A percentile compares a stretch with the other conserved stretches of the same genome.
phyloP scores from a whole-genome alignment of 768 basidiomycete species.

The Lactarius hatsudake region DNA sequence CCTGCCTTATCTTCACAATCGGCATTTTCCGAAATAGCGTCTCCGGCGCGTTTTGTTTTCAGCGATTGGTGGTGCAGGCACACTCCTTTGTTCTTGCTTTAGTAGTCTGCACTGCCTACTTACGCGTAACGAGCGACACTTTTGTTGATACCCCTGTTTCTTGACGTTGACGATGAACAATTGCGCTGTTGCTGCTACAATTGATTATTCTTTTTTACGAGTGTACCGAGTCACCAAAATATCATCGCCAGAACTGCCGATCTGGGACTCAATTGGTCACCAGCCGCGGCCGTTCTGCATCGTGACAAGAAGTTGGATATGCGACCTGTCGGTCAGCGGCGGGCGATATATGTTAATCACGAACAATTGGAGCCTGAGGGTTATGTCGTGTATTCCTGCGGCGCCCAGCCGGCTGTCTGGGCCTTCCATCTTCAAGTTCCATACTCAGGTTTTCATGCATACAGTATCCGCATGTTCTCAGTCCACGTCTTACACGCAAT shows the following conservation, averaged over 20 bases:
- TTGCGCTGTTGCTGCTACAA: conserved; percentile 1
- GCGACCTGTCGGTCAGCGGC: not conserved
- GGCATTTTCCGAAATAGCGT: not conserved
- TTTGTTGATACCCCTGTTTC: conserved; percentile 13
- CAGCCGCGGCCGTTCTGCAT: not conserved
- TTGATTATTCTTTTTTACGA: conserved; percentile 6
- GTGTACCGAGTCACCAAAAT: not conserved
- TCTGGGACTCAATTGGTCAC: too few relatives aligned
- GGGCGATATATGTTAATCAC: not conserved
- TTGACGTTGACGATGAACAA: not conserved
- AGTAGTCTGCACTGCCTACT: not conserved
- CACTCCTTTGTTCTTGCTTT: conserved; percentile 7
- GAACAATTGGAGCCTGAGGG: not conserved
- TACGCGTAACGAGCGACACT: not conserved
- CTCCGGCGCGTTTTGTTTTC: conserved; percentile 9
- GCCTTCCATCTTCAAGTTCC: not conserved
- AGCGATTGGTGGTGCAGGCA: not conserved
- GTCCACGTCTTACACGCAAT: not conserved
- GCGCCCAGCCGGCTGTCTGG: not conserved
- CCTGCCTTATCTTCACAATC: not conserved
- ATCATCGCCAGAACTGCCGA: too few relatives aligned
- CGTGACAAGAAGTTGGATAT: not conserved
- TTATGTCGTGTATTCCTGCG: not conserved
- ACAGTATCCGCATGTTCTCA: not conserved
- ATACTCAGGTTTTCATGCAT: not conserved